Base-by-base conservation (phyloP, 441 rosid genomes). In the Pelargonium australe region DNA sequence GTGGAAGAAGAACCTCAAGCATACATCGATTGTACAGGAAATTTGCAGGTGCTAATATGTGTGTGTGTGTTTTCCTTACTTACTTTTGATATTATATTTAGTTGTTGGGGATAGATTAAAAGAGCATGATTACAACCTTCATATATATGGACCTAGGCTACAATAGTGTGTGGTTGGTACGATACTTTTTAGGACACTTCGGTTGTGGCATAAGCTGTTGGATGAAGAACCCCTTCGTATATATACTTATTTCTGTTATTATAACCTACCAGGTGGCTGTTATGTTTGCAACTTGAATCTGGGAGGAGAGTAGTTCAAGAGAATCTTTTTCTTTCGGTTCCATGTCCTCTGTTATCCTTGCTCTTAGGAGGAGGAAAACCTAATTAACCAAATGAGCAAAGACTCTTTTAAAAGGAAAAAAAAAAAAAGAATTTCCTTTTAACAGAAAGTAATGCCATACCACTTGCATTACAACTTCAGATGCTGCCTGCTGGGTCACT, bases 11-110 rank as follows among this genome's bases (percentile, higher is more conserved):
- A 93, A 79, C 87, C 89, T 67, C 96, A 96, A 44, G 95, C 96
- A 72, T 84, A 93, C 87, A 94, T 96, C 72, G 97, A 96, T 85
- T 85, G 86, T 75, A 90, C 93, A 76, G 99, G 99, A 79, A 96
- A 89, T 85, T 77, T 91, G 90, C 98, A 96, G 96, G 99, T 93
- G 64, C 72, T 69, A 23, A 75, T 64, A 71, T 70, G 70, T 43
- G 75, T 69, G 31, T 55, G 5, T 58, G 10, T 58, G 20, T 71
- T 70, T 68, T 25, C 5, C 19, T 12, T 10, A 58, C 9, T 58
- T 37, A 37, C 20, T 20, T 17, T 20, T 19, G 9, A 58, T 58
- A 20, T 58, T 20, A 28, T 58, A 53, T 58, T 19, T 58, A 12
- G 63, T 25, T 17, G 4, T 58, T 9, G 41, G 41, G 37, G 37